Evolutionary conservation across 768 basidiomycete genomes (phyloP), one percentile per base, ranked within the genome.

Genomic region (Mycena kentingensis): DNA sequence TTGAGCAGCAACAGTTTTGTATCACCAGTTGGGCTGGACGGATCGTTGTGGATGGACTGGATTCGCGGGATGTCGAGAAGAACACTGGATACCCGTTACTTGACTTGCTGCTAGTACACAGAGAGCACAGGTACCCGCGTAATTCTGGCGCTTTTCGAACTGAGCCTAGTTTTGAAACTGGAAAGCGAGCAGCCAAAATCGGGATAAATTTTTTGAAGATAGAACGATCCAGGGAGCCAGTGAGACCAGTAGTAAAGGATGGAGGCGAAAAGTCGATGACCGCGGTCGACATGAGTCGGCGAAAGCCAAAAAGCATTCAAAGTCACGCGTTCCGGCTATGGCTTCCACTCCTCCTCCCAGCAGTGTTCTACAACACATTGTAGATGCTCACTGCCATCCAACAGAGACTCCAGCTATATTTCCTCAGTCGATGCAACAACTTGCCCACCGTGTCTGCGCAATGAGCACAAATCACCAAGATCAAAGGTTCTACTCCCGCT

Each of bases 301-400:
- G 65, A 42, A 28, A 25, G 6, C 29, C 15, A 29, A 46, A n/a
- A 15, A 44, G 19, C 11, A 11, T 7, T 22, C 21, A 26, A 21
- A 10, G 32, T 35, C 15, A 43, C 46, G 36, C 15, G 31, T 5
- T 39, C 32, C 49, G 29, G 38, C 13, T 13, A 31, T 34, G 51
- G 16, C 34, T 25, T 62, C 67, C n/a, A 72, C 69, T 27, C 47
- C 66, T 3, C 57, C 60, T n/a, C n/a, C n/a, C n/a, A n/a, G n/a
- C 24, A 58, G 63, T 43, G 77, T 93, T 38, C 73, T 90, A 18
- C 71, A 68, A 19, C 90, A 90, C 61, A 73, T 98, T 51, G 78
- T 85, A 48, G 95, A 97, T 65, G 90, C 86, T 0, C 95, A 98
- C 60, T 95, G 91, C 69, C 95, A 98, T 70, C 93, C 95, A 3